A percentile compares a stretch with the other conserved stretches of the same genome.
Evolutionary conservation across 2,329 filamentous ascomycete species (phyloP).

Genomic region (Rhynchosporium graminicola): DNA sequence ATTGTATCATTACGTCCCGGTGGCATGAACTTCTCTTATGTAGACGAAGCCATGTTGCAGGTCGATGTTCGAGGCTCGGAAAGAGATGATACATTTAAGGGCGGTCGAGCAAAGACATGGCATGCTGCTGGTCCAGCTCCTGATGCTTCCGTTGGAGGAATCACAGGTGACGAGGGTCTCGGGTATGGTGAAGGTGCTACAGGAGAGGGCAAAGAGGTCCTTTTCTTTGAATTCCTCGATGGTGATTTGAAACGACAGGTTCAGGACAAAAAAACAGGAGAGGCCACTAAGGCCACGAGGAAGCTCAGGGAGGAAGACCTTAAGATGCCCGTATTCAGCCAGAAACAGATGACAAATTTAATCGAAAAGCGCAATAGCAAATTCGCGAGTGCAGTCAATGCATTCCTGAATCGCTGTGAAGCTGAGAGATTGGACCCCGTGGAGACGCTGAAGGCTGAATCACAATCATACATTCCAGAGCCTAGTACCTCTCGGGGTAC

Average conservation of each 20-base stretch:
- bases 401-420: conserved; percentile 74
- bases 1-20: conserved; percentile 77
- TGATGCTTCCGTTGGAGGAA: conserved; percentile 58
- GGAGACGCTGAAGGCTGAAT: conserved; percentile 59
- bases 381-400: conserved; percentile 75
- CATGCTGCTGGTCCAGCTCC: conserved; percentile 51
- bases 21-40: conserved; percentile 80
- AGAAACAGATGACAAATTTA: conserved; percentile 84
- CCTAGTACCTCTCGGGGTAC: conserved; percentile 49
- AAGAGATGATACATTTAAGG: conserved; percentile 64
- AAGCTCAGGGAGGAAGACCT: conserved; percentile 76
- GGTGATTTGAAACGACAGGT: conserved; percentile 86
- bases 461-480: conserved; percentile 62
- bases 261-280: conserved; percentile 68
- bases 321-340: conserved; percentile 89
- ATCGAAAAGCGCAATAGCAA: conserved; percentile 89
- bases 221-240: conserved; percentile 92
- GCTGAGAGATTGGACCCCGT: conserved; percentile 67
- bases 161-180: conserved; percentile 52
- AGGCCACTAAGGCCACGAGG: conserved; percentile 66
- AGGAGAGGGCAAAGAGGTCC: conserved; percentile 61
- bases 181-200: conserved; percentile 37
- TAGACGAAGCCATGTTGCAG: conserved; percentile 81
- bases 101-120: conserved; percentile 53
- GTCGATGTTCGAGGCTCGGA: conserved; percentile 73